Conservation (phyloP, 352 stramenopile species). For the Bremia lactucae region DNA sequence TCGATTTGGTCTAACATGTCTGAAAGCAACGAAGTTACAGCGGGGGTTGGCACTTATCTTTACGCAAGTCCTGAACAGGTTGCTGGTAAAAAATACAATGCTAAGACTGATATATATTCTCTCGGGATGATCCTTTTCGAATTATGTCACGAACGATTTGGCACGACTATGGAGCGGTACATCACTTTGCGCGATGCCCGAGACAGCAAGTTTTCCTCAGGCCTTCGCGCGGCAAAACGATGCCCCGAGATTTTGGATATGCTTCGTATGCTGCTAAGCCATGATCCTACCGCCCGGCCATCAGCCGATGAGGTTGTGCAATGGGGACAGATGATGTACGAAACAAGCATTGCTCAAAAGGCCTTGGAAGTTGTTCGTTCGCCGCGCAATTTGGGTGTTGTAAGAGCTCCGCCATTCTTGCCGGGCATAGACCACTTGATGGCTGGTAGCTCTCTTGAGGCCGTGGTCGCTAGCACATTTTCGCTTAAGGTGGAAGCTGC, state of each 20-base stretch:
- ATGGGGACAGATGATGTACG: constrained; percentile 72
- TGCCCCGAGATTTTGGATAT: constrained; percentile 65
- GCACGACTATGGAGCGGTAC: constrained; percentile 85
- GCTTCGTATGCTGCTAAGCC: constrained; percentile 46
- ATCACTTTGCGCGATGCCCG: constrained; percentile 66
- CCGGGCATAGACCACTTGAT: constrained; percentile 27
- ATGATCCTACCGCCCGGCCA: constrained; percentile 40
- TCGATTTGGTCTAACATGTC: constrained; percentile 64
- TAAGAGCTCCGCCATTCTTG: constrained; percentile 11
- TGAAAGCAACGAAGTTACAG: constrained; percentile 76
- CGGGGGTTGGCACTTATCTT: constrained; percentile 83
- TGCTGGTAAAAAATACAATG: constrained; percentile 84
- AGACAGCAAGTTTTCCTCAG: constrained; percentile 50
- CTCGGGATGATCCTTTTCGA: constrained; percentile 89
- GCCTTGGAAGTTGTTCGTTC: constrained; percentile 42
- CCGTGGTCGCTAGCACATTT: constrained; percentile 26
- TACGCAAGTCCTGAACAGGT: constrained; percentile 88
- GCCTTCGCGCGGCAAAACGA: constrained; percentile 37
- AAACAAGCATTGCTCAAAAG: constrained; percentile 46
- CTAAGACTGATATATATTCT: constrained; percentile 87
- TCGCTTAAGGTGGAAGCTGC: constrained; percentile 59
- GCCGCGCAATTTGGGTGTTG: constrained; percentile 25
- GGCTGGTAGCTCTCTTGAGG: constrained; percentile 1
- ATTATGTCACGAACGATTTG: constrained; percentile 82
- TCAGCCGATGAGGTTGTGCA: constrained; percentile 56